phyloP scores from a whole-genome alignment of 306 rosid genomes.

The Clitoria ternatea region DNA sequence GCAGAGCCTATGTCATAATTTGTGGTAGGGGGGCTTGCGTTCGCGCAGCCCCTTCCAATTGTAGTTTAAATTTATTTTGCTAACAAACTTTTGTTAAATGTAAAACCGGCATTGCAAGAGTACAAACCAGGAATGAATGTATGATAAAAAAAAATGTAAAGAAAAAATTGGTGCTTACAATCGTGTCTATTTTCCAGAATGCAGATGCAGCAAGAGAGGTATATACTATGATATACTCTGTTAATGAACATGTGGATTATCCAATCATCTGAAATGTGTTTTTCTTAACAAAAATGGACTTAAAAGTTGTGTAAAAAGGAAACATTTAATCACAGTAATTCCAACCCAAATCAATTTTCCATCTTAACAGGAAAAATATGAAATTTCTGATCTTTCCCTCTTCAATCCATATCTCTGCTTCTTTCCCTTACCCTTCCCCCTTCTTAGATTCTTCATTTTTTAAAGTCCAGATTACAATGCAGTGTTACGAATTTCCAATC shows the following conservation, averaged over 20 bases:
- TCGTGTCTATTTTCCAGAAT: neutral
- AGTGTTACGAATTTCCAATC: neutral
- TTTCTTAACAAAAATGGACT: too few relatives aligned
- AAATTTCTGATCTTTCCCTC: neutral
- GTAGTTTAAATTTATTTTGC: too few relatives aligned
- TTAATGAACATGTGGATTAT: too few relatives aligned
- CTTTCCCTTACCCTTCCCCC: neutral
- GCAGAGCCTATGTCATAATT: slow-evolving; percentile 68
- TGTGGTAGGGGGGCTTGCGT: slow-evolving; percentile 44
- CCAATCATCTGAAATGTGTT: too few relatives aligned
- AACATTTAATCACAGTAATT: neutral
- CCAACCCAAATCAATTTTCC: neutral
- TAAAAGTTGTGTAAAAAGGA: neutral
- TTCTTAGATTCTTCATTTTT: neutral
- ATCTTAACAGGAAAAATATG: neutral
- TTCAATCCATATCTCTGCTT: neutral
- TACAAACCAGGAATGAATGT: neutral
- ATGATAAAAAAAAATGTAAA: neutral
- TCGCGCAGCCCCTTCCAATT: too few relatives aligned
- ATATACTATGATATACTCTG: too few relatives aligned
- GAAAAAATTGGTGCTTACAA: neutral
- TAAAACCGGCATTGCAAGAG: neutral
- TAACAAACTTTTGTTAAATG: neutral
- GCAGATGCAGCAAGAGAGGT: neutral
- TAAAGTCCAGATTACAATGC: too few relatives aligned